These are phyloP conservation scores for Saturnispora saitoi DNA, from an alignment of 805 yeast species.

Conservation along the genomic window DNA sequence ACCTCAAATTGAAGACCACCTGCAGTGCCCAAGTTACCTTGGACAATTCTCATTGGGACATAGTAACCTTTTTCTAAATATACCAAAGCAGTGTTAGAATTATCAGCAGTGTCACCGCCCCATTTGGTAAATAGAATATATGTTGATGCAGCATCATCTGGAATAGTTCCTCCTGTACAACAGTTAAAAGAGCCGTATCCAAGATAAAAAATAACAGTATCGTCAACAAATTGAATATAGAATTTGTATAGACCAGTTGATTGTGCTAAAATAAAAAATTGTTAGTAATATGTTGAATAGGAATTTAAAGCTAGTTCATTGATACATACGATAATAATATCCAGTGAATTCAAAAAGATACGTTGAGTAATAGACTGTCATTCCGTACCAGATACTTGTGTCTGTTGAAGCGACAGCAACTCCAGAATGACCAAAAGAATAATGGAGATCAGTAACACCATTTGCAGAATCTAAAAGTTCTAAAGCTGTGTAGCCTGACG, in stretches of 20 bases:
- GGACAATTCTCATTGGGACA: constrained; percentile 16
- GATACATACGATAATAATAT: constrained; percentile 6
- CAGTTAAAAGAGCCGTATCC: constrained; percentile 30
- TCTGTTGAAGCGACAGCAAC: neutral
- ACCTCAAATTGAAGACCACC: constrained; percentile 1
- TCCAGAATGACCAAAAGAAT: neutral
- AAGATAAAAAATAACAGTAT: constrained; percentile 25
- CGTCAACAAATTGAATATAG: constrained; percentile 22
- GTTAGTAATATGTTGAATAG: no score
- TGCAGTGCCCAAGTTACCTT: neutral
- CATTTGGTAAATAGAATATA: neutral
- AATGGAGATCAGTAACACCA: constrained; percentile 2
- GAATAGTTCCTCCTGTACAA: constrained; percentile 17
- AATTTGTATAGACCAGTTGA: constrained; percentile 27
- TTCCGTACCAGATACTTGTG: neutral
- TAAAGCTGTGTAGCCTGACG: neutral
- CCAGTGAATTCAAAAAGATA: constrained; percentile 9
- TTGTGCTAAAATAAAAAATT: no score
- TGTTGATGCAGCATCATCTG: constrained; percentile 2
- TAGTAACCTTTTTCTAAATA: constrained; percentile 11
- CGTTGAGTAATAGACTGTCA: neutral
- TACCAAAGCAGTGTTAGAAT: neutral
- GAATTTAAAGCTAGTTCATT: no score
- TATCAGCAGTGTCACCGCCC: neutral
- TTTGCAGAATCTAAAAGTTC: neutral